Percentiles rank a stretch among this genome's conserved stretches.
These are phyloP conservation scores for Gautieria morchelliformis DNA, from an alignment of 768 basidiomycete genomes.

Conservation along the genomic window DNA sequence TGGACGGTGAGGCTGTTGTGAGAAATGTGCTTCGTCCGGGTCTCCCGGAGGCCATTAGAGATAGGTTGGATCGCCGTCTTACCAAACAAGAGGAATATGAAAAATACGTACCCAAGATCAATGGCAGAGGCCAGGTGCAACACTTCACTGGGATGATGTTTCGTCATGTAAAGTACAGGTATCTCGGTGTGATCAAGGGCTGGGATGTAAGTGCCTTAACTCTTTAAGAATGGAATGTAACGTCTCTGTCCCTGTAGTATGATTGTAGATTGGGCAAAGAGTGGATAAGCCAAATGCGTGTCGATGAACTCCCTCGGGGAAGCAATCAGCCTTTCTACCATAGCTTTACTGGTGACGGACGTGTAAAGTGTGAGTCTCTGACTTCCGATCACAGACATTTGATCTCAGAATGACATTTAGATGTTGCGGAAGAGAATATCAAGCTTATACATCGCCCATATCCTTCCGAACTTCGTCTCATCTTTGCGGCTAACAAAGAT, in stretches of 20 bases:
- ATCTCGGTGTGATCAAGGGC: slow-evolving; percentile 35
- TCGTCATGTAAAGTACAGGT: slow-evolving; percentile 28
- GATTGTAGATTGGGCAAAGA: slow-evolving; percentile 30
- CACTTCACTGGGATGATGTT: slow-evolving; percentile 45
- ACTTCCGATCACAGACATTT: slow-evolving; percentile 6
- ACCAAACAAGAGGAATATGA: slow-evolving; percentile 22
- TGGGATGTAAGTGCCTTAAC: slow-evolving; percentile 35
- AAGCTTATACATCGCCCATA: slow-evolving; percentile 13
- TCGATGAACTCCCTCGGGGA: slow-evolving; percentile 30
- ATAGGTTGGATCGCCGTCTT: slow-evolving; percentile 16
- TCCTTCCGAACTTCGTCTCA: slow-evolving; percentile 12
- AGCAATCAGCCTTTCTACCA: slow-evolving; percentile 43
- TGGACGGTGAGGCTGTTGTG: slow-evolving; percentile 35
- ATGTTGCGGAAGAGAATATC: slow-evolving; percentile 30
- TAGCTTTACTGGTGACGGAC: slow-evolving; percentile 25
- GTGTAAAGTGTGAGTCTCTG: slow-evolving; percentile 27
- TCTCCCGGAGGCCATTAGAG: slow-evolving; percentile 17
- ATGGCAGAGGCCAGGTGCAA: slow-evolving; percentile 17
- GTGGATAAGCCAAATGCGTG: slow-evolving; percentile 36
- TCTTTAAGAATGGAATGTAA: neutral
- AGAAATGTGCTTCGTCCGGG: slow-evolving; percentile 28
- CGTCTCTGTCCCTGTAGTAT: neutral
- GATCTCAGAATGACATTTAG: slow-evolving; percentile 11
- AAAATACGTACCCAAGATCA: slow-evolving; percentile 19
- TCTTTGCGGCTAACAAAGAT: slow-evolving; percentile 19